Evolutionary conservation across 208 protist genomes (phyloP).

Genomic region (Trypanosoma brucei): DNA sequence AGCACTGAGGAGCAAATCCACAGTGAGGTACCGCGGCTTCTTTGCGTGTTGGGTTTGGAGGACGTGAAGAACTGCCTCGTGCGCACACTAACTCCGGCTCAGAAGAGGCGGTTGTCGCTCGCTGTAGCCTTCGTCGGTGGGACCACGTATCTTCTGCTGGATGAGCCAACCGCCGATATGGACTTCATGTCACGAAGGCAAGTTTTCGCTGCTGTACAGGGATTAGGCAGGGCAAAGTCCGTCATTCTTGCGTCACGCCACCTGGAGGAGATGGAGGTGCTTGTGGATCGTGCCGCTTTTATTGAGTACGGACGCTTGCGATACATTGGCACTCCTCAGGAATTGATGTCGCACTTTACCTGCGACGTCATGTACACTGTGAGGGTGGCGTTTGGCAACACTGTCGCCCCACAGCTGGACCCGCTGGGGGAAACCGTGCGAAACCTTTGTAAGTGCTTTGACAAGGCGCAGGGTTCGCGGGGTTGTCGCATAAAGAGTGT

Average conservation of each 20-base stretch:
- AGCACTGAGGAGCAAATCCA: constrained; percentile 40
- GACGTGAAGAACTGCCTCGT: constrained; percentile 21
- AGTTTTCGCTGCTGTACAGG: constrained; percentile 74
- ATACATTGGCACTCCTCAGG: constrained; percentile 54
- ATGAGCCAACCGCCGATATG: constrained; percentile 91
- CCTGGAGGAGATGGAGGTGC: constrained; percentile 86
- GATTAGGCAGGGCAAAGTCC: constrained; percentile 39
- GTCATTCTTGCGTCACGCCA: constrained; percentile 75
- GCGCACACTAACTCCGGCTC: constrained; percentile 69
- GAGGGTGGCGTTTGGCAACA: constrained; percentile 34
- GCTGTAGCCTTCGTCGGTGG: constrained; percentile 86
- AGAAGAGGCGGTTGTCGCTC: constrained; percentile 84
- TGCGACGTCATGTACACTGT: constrained; percentile 45
- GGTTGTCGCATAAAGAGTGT: constrained; percentile 42
- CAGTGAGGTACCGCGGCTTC: constrained; percentile 38
- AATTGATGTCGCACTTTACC: constrained; percentile 42
- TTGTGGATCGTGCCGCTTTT: constrained; percentile 68
- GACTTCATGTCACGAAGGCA: constrained; percentile 72
- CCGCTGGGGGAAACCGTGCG: background rate
- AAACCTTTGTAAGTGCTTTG: constrained; percentile 5
- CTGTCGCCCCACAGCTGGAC: background rate
- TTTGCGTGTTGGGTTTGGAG: constrained; percentile 51
- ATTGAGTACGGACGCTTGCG: constrained; percentile 41
- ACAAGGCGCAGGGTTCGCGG: background rate
- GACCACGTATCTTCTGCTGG: constrained; percentile 65